Evolutionary conservation across 257 asterid species (phyloP).

Genomic region (Nicotiana noctiflora): DNA sequence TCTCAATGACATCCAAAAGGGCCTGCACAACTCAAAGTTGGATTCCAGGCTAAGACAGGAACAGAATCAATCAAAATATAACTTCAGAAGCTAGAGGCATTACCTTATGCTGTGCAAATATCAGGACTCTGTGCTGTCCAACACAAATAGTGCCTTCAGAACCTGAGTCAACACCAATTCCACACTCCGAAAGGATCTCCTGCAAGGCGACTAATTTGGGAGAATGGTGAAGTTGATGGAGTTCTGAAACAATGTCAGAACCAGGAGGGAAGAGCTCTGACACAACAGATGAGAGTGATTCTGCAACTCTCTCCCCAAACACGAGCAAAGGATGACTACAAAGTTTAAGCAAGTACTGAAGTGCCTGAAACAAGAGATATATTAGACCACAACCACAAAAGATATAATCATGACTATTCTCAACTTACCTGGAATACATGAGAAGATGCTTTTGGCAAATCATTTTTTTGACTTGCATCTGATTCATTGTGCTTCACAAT

Average conservation of each 20-base stretch:
- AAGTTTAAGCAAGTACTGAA: conserved; percentile 88
- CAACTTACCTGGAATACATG: conserved; percentile 93
- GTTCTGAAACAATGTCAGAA: conserved; percentile 62
- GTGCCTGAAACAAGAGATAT: conserved; percentile 59
- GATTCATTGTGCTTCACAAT: conserved; percentile 66
- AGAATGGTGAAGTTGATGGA: conserved; percentile 81
- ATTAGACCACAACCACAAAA: conserved; percentile 16
- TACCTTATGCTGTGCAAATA: conserved; percentile 99
- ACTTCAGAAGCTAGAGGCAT: conserved; percentile 9
- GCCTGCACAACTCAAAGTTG: conserved; percentile 51
- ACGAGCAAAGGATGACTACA: conserved; percentile 98
- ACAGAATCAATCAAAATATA: conserved; percentile 14
- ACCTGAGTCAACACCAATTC: conserved; percentile 83
- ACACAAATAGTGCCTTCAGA: conserved; percentile 64
- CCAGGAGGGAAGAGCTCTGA: conserved; percentile 73
- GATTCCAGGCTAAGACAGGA: neutral
- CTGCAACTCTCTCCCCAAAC: conserved; percentile 71
- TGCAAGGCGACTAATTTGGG: conserved; percentile 96
- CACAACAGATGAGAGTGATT: conserved; percentile 52
- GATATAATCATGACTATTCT: conserved; percentile 3
- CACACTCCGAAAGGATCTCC: conserved; percentile 99
- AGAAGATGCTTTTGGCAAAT: conserved; percentile 70
- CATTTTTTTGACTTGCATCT: conserved; percentile 43
- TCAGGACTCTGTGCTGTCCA: conserved; percentile 93
- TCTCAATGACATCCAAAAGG: conserved; percentile 79